These are phyloP conservation scores for Meripilus lineatus DNA, from an alignment of 1,284 basidiomycete species.

Conservation along the genomic window DNA sequence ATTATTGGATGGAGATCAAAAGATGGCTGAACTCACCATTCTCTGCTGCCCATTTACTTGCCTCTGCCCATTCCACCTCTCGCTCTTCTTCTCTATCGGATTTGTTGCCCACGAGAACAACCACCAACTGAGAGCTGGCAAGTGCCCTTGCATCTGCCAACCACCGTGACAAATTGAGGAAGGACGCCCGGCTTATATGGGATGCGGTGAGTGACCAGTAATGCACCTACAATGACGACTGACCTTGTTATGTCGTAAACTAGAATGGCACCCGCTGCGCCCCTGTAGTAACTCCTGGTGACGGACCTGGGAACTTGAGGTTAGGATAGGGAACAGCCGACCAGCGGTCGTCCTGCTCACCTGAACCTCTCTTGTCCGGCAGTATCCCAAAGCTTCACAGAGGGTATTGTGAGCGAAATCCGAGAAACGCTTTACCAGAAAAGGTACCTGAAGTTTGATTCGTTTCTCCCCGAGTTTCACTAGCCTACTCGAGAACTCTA, in stretches of 20 bases:
- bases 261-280: conserved; percentile 90
- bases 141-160: conserved; percentile 87
- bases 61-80: conserved; percentile 93
- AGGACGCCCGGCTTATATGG: conserved; percentile 66
- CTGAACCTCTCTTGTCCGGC: conserved; percentile 94
- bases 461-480: conserved; percentile 88
- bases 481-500: conserved; percentile 90
- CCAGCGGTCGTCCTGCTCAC: conserved; percentile 33
- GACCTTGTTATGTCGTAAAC: conserved; percentile 97
- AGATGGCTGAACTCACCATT: conserved; percentile 53
- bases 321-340: conserved; percentile 2
- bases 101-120: conserved; percentile 95
- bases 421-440: conserved; percentile 1
- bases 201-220: conserved; percentile 6
- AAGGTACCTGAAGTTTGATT: conserved; percentile 86
- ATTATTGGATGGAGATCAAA: not conserved
- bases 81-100: conserved; percentile 90
- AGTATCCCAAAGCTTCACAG: conserved; percentile 94
- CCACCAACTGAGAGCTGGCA: conserved; percentile 84
- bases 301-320: conserved; percentile 63
- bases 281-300: conserved; percentile 94
- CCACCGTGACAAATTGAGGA: conserved; percentile 81
- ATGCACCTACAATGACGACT: conserved; percentile 12
- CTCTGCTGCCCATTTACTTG: conserved; percentile 90
- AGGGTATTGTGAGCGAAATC: conserved; percentile 1